Evolutionary conservation across 805 yeast genomes (phyloP), one percentile per base, ranked within the genome.

Genomic region (Kazachstania taianensis): DNA sequence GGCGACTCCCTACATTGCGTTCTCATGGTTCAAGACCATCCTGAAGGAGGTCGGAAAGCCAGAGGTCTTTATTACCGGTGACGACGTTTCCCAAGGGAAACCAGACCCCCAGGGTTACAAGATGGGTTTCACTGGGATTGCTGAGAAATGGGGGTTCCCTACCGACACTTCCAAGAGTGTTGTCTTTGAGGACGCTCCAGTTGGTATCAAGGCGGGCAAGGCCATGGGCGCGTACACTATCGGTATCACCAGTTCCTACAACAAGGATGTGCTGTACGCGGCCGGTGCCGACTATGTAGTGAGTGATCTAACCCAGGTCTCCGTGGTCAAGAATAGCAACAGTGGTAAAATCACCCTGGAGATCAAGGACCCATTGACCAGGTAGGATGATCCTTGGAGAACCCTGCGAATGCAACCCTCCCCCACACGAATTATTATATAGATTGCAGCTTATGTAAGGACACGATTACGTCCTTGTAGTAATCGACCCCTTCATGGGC

Each of bases 161-260:
- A n/a, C n/a, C n/a, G 45, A 48, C 4, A 37, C 42, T 15, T 42
- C 48, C 27, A 48, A 45, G 16, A 50, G 60, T 14, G 81, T 81
- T 19, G 84, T 78, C 9, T 81, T 82, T 56, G 94, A 82, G 64
- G 94, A 82, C 55, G 89, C 92, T 15, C 85, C 85, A 25, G 85
- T 84, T 25, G 92, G 94, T 43, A 72, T 81, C 42, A 55, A 69
- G 48, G 86, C 92, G n/a, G 94, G 92, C 43, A 73, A 74, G 52
- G 77, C 67, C 26, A 83, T 86, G 24, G 89, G 85, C 37, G 84
- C 89, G 44, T 63, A 67, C 45, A 78, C 78, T 33, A 72, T 82
- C 44, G 94, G 89, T 42, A 77, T 82, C 53, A 75, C 85, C 41
- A 75, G 86, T 31, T 71, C 86, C 22, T 80, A 77, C 54, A 73